Evolutionary conservation across 2,329 filamentous ascomycete genomes (phyloP).

Genomic region (Albophoma yamanashiensis): DNA sequence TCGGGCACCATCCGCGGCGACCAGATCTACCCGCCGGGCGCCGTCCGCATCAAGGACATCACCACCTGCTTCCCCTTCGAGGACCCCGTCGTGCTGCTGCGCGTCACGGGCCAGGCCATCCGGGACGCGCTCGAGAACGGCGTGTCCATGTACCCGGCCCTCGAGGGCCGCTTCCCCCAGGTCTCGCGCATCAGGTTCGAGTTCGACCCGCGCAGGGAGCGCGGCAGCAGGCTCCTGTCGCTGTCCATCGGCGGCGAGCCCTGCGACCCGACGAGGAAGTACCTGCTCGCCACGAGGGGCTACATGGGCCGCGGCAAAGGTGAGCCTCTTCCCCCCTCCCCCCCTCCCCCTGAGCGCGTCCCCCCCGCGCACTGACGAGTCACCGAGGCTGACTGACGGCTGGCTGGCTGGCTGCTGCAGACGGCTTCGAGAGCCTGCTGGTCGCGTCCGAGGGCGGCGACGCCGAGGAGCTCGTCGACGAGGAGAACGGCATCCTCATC

Average conservation of each 20-base stretch:
- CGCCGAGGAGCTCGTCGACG: constrained; percentile 68
- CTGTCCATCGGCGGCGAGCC: constrained; percentile 50
- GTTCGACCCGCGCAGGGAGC: constrained; percentile 53
- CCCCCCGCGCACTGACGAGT: too few relatives aligned
- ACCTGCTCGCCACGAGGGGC: constrained; percentile 67
- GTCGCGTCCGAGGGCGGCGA: constrained; percentile 64
- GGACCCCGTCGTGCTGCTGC: constrained; percentile 73
- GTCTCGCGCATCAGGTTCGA: constrained; percentile 73
- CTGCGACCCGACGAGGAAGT: constrained; percentile 52
- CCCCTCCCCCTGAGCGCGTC: too few relatives aligned
- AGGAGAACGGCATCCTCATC: constrained; percentile 81
- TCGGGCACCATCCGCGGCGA: constrained; percentile 80
- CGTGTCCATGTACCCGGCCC: constrained; percentile 67
- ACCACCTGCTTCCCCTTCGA: constrained; percentile 88
- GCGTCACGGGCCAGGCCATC: constrained; percentile 60
- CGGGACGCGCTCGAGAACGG: constrained; percentile 77
- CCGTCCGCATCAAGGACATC: constrained; percentile 70
- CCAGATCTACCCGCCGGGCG: constrained; percentile 75
- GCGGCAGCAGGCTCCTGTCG: constrained; percentile 52
- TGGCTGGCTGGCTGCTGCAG: constrained; percentile 20
- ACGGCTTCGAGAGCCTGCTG: constrained; percentile 71
- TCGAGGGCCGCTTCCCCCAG: constrained; percentile 77
- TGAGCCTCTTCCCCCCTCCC: too few relatives aligned
- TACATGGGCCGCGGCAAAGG: constrained; percentile 82
- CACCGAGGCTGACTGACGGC: background rate